Conservation (phyloP, 148 eudicot genomes). For the Rhododendron griersonianum region DNA sequence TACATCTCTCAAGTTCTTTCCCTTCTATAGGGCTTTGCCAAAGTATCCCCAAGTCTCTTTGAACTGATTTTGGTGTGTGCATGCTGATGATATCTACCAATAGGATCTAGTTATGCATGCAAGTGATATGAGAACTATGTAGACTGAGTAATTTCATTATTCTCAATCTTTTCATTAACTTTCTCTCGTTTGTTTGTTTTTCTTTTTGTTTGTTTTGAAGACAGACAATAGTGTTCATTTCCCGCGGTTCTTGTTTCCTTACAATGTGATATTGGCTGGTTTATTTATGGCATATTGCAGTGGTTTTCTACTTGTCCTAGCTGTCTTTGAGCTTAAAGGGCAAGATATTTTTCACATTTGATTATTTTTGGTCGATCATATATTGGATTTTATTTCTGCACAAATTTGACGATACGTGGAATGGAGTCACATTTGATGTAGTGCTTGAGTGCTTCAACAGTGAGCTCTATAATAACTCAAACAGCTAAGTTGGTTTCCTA, state of each 20-base stretch:
- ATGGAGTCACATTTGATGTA: not conserved
- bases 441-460: not conserved
- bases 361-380: not conserved
- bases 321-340: not conserved
- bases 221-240: not conserved
- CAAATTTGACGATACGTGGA: not conserved
- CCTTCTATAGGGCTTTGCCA: not conserved
- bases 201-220: not conserved
- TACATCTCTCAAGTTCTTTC: not conserved
- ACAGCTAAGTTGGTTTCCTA: not conserved
- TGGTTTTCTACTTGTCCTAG: not conserved
- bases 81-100: not conserved
- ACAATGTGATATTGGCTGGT: not conserved
- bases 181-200: not conserved
- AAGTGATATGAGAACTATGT: not conserved
- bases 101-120: not conserved
- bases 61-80: not conserved
- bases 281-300: not conserved
- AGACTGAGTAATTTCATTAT: not conserved
- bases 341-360: not conserved
- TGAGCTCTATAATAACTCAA: not conserved
- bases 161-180: not conserved
- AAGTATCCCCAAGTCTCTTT: not conserved
- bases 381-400: not conserved
- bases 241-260: not conserved